A percentile compares a stretch with the other conserved stretches of the same genome.
phyloP scores from a whole-genome alignment of 345 rosid genomes.

The Eucalyptus regnans region DNA sequence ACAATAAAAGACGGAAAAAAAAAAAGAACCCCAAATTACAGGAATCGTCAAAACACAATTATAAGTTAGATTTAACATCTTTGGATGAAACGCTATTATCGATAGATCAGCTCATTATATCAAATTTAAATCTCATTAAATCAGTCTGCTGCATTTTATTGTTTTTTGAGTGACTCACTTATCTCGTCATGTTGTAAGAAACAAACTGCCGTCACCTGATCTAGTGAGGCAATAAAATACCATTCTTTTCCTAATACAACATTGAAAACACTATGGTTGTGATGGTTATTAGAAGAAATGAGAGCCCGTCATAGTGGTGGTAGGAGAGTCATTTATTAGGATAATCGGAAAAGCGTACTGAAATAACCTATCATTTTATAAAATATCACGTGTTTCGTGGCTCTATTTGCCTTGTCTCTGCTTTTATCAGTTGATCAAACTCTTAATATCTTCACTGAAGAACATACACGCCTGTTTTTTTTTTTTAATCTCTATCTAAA shows the following conservation, averaged over 20 bases:
- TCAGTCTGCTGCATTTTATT: background rate
- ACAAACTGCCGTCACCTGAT: background rate
- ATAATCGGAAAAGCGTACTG: background rate
- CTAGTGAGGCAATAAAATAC: background rate
- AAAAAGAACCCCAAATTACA: background rate
- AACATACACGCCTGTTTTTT: background rate
- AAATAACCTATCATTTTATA: background rate
- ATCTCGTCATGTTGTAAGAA: background rate
- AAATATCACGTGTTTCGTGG: background rate
- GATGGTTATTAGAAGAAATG: background rate
- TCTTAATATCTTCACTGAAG: fast-evolving
- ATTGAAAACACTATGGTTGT: background rate
- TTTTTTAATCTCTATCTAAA: background rate
- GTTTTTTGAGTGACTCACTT: background rate
- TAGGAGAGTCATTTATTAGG: background rate
- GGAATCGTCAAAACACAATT: background rate
- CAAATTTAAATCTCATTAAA: background rate
- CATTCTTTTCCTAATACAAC: background rate
- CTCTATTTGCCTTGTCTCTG: background rate
- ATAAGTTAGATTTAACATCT: background rate
- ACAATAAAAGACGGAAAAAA: background rate
- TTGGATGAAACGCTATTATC: background rate
- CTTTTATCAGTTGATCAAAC: background rate
- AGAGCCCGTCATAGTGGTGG: background rate
- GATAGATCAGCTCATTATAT: background rate